Percentiles rank a stretch among this genome's conserved stretches.
phyloP scores from a whole-genome alignment of 208 protist genomes.

The Crithidia mellificae region DNA sequence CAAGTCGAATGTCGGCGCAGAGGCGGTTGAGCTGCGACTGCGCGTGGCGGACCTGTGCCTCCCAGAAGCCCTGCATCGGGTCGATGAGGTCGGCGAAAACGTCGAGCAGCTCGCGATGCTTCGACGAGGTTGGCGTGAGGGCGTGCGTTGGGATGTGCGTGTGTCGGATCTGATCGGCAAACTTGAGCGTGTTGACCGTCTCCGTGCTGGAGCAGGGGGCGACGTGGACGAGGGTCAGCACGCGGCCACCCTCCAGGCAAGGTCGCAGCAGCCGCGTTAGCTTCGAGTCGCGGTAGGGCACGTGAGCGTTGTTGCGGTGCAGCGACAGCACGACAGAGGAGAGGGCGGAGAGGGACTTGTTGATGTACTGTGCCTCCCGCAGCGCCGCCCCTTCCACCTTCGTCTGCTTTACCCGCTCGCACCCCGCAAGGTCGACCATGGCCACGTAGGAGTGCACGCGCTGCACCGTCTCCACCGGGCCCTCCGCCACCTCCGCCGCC shows the following conservation, averaged over 20 bases:
- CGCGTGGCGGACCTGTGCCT: constrained; percentile 41
- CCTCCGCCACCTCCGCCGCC: constrained; percentile 1
- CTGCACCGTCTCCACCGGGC: constrained; percentile 14
- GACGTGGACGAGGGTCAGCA: constrained; percentile 83
- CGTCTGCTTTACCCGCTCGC: constrained; percentile 94
- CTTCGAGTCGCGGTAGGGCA: constrained; percentile 93
- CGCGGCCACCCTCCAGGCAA: constrained; percentile 80
- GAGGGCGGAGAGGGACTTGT: constrained; percentile 88
- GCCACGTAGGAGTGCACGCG: constrained; percentile 76
- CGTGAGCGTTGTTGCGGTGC: constrained; percentile 61
- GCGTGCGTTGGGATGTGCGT: constrained; percentile 65
- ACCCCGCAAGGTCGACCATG: constrained; percentile 97
- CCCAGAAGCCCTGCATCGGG: constrained; percentile 54
- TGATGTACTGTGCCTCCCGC: constrained; percentile 91
- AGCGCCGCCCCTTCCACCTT: constrained; percentile 74
- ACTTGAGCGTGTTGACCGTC: constrained; percentile 73
- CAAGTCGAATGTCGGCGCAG: constrained; percentile 76
- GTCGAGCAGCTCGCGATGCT: constrained; percentile 54
- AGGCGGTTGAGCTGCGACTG: constrained; percentile 60
- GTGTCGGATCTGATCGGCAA: constrained; percentile 86
- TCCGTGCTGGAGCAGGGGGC: constrained; percentile 69
- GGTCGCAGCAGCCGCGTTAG: constrained; percentile 88
- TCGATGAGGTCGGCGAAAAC: constrained; percentile 82
- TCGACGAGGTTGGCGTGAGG: constrained; percentile 42
- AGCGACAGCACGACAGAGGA: constrained; percentile 86